Conservation (phyloP, 2,329 filamentous ascomycete species). For the Colletotrichum zoysiae region DNA sequence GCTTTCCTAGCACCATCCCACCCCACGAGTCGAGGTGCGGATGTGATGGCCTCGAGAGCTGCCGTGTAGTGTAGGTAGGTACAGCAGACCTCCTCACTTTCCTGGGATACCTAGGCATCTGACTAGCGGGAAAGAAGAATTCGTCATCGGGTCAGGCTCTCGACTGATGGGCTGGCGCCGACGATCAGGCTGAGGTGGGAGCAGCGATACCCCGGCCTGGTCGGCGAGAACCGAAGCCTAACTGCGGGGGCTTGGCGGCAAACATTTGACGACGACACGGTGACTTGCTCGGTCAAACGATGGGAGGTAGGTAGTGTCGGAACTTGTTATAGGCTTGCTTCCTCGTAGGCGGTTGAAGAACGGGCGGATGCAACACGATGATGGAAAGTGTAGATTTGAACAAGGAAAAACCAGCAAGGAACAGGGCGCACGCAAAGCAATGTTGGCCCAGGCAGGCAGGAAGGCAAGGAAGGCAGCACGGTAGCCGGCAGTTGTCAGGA, state of each 20-base stretch:
- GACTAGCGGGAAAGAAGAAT: constrained; percentile 15
- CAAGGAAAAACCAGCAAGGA: constrained; percentile 12
- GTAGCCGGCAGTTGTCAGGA: constrained; percentile 29
- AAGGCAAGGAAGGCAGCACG: constrained; percentile 15
- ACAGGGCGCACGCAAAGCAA: constrained; percentile 18
- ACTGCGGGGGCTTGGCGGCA: constrained; percentile 33
- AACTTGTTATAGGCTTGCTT: background rate
- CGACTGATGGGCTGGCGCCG: constrained; percentile 28
- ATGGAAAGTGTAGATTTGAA: constrained; percentile 27
- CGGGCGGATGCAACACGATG: constrained; percentile 18
- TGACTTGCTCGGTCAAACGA: background rate
- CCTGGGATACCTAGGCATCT: constrained; percentile 14
- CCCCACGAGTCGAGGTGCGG: background rate
- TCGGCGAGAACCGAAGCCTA: constrained; percentile 26
- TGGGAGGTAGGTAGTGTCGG: background rate
- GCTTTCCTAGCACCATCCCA: background rate
- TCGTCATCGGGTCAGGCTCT: constrained; percentile 19
- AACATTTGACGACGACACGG: background rate
- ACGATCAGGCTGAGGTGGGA: constrained; percentile 34
- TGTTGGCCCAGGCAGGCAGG: background rate
- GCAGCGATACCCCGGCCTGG: constrained; percentile 26
- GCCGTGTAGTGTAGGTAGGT: background rate
- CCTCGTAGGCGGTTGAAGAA: background rate
- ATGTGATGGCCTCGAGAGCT: background rate
- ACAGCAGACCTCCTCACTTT: background rate